Evolutionary conservation across 768 basidiomycete species (phyloP).

Genomic region (Wakefieldia striispora): DNA sequence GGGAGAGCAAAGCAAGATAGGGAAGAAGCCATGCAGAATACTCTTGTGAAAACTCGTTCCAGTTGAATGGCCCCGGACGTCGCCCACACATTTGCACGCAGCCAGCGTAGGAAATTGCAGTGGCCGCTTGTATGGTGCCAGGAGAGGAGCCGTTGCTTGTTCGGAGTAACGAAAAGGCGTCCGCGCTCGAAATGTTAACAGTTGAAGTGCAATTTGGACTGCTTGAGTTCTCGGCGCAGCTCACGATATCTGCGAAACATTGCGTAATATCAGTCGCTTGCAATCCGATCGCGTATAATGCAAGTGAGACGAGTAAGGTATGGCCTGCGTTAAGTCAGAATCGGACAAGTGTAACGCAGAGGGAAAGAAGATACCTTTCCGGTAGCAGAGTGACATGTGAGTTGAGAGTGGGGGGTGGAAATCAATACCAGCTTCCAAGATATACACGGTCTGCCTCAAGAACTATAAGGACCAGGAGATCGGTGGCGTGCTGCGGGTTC

Average conservation of each 20-base stretch:
- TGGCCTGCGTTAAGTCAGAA: neutral
- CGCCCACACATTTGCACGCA: conserved; percentile 12
- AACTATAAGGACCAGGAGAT: too few relatives aligned
- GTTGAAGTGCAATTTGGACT: conserved; percentile 3
- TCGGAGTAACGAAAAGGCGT: conserved; percentile 14
- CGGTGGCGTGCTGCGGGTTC: too few relatives aligned
- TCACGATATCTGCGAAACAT: conserved; percentile 9
- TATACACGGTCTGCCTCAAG: too few relatives aligned
- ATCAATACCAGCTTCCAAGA: too few relatives aligned
- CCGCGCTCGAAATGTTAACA: neutral
- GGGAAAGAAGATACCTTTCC: conserved; percentile 5
- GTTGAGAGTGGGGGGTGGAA: neutral
- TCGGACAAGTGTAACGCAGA: too few relatives aligned
- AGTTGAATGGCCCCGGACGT: conserved; percentile 10
- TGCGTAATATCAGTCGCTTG: conserved; percentile 4
- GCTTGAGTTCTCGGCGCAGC: neutral
- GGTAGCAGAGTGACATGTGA: conserved; percentile 2
- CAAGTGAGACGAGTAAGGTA: neutral
- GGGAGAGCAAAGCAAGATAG: conserved; percentile 46
- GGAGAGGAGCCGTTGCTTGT: conserved; percentile 1
- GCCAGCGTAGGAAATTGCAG: conserved; percentile 5
- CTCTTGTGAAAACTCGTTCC: conserved; percentile 29
- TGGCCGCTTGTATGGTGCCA: neutral
- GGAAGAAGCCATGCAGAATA: conserved; percentile 46
- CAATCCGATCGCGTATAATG: neutral